Conservation (phyloP, 2,329 filamentous ascomycete genomes). For the Fusarium pseudograminearum region DNA sequence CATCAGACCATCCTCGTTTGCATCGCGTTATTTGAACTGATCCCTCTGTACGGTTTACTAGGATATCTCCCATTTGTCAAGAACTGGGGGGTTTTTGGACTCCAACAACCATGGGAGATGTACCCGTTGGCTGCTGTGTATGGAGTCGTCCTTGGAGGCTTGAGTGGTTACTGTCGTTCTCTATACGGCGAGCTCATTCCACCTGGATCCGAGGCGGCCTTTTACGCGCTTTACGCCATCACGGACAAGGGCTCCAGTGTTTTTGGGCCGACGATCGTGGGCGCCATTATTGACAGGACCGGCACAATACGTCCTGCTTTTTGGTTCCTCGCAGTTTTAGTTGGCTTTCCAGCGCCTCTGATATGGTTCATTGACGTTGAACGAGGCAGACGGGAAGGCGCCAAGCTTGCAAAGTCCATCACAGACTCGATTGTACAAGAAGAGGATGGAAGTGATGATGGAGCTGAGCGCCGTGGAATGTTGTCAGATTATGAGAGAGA, state of each 20-base stretch:
- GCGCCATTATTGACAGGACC: constrained; percentile 86
- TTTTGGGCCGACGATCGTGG: constrained; percentile 94
- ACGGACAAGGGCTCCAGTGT: constrained; percentile 96
- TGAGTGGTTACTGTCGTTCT: constrained; percentile 91
- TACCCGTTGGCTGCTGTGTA: constrained; percentile 91
- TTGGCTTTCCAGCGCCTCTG: constrained; percentile 84
- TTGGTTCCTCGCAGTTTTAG: constrained; percentile 88
- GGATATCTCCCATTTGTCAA: constrained; percentile 87
- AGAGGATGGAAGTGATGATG: constrained; percentile 36
- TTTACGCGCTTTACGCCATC: constrained; percentile 96
- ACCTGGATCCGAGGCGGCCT: constrained; percentile 92
- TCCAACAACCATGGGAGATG: constrained; percentile 98
- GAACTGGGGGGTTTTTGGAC: constrained; percentile 78
- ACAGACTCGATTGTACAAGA: constrained; percentile 61
- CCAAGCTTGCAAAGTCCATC: constrained; percentile 70
- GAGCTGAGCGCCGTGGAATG: constrained; percentile 47
- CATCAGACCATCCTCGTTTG: constrained; percentile 93
- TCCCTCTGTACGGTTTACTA: constrained; percentile 89
- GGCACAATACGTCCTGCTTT: constrained; percentile 89
- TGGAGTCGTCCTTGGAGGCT: constrained; percentile 91
- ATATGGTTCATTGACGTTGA: constrained; percentile 90
- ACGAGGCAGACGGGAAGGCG: constrained; percentile 76
- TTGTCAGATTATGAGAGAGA: constrained; percentile 47
- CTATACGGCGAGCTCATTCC: constrained; percentile 95
- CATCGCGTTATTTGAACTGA: constrained; percentile 89